Base-by-base conservation (phyloP, 345 rosid species). In the Aquilaria sinensis region DNA sequence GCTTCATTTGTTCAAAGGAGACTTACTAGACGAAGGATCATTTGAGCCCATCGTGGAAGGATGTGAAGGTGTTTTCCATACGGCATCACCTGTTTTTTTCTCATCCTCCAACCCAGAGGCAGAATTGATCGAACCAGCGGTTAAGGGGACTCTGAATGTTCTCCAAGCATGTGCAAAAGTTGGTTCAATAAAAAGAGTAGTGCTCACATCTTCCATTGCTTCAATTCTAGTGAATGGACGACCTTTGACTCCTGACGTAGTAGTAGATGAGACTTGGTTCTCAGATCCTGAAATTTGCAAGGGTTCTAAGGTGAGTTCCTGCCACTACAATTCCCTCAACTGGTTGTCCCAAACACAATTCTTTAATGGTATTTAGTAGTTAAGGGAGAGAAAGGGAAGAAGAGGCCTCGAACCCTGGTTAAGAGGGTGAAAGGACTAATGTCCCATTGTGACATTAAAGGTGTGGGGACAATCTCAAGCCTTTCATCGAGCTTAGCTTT, bases 41-140 rank as follows among this genome's bases (percentile, higher is more conserved):
- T 80, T 77, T 30, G 72, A 80, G 48, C 46, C 67, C 4, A 75
- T 79, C 0, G 65, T 83, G 50, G 66, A 70, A 47, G 92, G 89
- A 63, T 86, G 89, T 50, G 67, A 70, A 1, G 83, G 84, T 55
- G 89, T 86, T 61, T 78, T 86, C 67, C 92, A 83, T 68, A 69
- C 79, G 0, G 96, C 91, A 3, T 69, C 89, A 49, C 96, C 70
- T 16, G 76, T 80, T 46, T 9, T 31, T 6, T 11, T 79, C 41
- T 55, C 66, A 68, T 55, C 70, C 37, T 41, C 61, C 63, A 65
- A 73, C 16, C 79, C 77, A 63, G 60, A 78, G 74, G 62, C 47
- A 3, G 71, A 77, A 29, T 3, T 77, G 37, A 57, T 77, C 46
- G 74, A 68, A 31, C 64, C 74, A 56, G 76, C 71, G 5, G 58